Percentiles rank a stretch among this genome's conserved stretches.
Conservation (phyloP, 495 filamentous ascomycete genomes). For the Tetracladium marchalianum region DNA sequence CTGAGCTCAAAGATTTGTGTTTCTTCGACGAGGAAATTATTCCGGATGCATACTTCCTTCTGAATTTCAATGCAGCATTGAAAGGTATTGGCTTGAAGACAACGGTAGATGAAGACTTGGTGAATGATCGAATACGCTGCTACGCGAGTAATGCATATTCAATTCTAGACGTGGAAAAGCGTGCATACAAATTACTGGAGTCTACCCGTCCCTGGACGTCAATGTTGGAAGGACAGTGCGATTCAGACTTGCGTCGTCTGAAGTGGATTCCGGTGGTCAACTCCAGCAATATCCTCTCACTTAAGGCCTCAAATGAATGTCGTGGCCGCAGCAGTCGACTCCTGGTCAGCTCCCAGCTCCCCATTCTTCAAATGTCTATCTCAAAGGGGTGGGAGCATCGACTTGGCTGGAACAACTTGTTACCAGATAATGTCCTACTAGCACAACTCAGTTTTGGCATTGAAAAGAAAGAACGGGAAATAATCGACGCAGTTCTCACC, state of each 20-base stretch:
- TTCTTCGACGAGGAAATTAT: conserved; percentile 24
- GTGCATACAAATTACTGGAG: conserved; percentile 15
- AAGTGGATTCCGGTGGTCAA: conserved; percentile 24
- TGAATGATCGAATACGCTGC: conserved; percentile 5
- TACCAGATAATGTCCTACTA: conserved; percentile 16
- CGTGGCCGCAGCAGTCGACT: conserved; percentile 13
- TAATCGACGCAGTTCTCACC: conserved; percentile 17
- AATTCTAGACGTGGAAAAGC: not conserved
- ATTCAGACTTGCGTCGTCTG: conserved; percentile 2
- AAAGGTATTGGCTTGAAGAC: conserved; percentile 17
- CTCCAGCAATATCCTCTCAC: not conserved
- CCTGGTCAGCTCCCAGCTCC: conserved; percentile 19
- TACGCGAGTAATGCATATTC: conserved; percentile 6
- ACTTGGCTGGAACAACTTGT: conserved; percentile 21
- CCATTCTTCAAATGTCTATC: conserved; percentile 14
- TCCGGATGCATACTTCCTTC: conserved; percentile 19
- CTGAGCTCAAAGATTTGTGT: conserved; percentile 15
- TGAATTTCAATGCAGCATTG: conserved; percentile 11
- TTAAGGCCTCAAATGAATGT: conserved; percentile 16
- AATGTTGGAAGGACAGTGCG: not conserved
- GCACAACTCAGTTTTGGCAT: conserved; percentile 19
- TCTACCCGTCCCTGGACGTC: conserved; percentile 5
- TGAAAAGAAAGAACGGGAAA: conserved; percentile 8
- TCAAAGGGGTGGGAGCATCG: conserved; percentile 18
- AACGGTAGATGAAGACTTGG: conserved; percentile 13